Evolutionary conservation across 805 yeast species (phyloP).

Genomic region (Wickerhamiella vanderwaltii): DNA sequence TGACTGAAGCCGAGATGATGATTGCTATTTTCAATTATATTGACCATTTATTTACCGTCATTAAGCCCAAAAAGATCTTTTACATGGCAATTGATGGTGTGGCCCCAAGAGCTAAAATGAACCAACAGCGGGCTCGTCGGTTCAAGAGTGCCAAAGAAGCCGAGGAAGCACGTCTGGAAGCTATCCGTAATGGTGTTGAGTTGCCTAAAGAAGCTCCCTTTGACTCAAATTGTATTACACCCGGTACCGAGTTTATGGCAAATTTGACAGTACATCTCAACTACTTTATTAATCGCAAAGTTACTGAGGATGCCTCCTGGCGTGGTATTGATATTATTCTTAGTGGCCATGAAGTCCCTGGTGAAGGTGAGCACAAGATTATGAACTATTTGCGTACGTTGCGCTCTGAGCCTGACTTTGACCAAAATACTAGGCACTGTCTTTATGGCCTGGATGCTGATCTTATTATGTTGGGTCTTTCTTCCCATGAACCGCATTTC

Average conservation of each 20-base stretch:
- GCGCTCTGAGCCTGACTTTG: constrained; percentile 60
- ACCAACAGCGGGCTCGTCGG: constrained; percentile 93
- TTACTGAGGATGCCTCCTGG: constrained; percentile 81
- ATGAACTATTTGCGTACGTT: constrained; percentile 80
- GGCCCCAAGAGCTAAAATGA: constrained; percentile 98
- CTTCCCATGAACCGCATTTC: constrained; percentile 92
- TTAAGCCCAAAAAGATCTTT: constrained; percentile 73
- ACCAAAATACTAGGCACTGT: constrained; percentile 81
- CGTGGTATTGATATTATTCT: constrained; percentile 60
- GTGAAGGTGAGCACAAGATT: constrained; percentile 97
- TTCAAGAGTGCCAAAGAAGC: constrained; percentile 91
- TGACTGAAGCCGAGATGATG: constrained; percentile 85
- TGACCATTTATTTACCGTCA: constrained; percentile 80
- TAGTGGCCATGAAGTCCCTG: constrained; percentile 94
- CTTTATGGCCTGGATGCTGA: constrained; percentile 95
- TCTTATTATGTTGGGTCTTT: constrained; percentile 82
- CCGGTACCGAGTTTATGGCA: constrained; percentile 95
- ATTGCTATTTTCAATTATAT: constrained; percentile 88
- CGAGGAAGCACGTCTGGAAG: constrained; percentile 62
- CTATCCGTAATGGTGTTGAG: constrained; percentile 57
- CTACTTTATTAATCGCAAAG: constrained; percentile 78
- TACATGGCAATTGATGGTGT: constrained; percentile 99
- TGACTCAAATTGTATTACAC: constrained; percentile 87
- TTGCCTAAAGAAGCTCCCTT: constrained; percentile 77
- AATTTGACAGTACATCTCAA: constrained; percentile 69